phyloP scores from a whole-genome alignment of 306 rosid species.

The Malus asiatica region DNA sequence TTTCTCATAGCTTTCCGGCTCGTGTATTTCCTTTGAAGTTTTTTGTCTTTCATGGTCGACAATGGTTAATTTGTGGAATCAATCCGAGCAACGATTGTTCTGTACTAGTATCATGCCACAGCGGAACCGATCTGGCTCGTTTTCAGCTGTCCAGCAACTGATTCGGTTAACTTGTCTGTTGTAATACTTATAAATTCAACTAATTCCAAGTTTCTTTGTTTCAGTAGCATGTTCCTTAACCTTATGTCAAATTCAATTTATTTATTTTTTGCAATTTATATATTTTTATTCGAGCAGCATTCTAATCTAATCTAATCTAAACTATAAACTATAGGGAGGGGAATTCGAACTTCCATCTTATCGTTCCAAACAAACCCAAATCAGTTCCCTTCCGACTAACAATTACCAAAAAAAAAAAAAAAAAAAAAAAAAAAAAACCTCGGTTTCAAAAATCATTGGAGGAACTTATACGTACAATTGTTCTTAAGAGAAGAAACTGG shows the following conservation, averaged over 20 bases:
- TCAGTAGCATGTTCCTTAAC: neutral
- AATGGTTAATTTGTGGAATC: neutral
- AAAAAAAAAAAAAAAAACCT: neutral
- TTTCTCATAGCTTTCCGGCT: constrained; percentile 2
- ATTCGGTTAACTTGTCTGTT: neutral
- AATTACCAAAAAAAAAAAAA: neutral
- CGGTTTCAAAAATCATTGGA: neutral
- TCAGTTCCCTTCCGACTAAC: neutral
- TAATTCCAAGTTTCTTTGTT: neutral
- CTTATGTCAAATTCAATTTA: neutral
- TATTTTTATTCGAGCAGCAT: neutral
- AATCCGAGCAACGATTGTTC: neutral
- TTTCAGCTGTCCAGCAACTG: neutral
- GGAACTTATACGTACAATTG: neutral
- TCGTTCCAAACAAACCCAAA: neutral
- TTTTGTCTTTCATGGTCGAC: constrained; percentile 11
- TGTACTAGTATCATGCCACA: neutral
- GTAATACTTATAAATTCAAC: neutral
- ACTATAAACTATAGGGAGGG: neutral
- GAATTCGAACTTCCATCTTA: too few relatives aligned
- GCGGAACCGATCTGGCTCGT: neutral
- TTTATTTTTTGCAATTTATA: too few relatives aligned
- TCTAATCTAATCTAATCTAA: neutral
- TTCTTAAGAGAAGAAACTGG: neutral
- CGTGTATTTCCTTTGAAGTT: neutral